phyloP scores from a whole-genome alignment of 1,284 basidiomycete species.

The Golubevia pallescens region DNA sequence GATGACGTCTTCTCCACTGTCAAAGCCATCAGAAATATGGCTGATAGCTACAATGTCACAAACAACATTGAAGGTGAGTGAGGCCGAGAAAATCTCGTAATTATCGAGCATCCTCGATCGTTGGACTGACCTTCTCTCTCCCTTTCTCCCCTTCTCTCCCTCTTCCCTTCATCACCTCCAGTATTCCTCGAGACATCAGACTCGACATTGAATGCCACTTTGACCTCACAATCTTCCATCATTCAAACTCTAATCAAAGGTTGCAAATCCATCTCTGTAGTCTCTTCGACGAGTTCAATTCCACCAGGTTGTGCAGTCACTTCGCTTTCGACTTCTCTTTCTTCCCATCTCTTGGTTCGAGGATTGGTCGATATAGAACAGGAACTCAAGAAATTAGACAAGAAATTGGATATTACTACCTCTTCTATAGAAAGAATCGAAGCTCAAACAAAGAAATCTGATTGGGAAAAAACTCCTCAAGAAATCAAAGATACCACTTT shows the following conservation, averaged over 20 bases:
- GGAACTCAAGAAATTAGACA: constrained; percentile 52
- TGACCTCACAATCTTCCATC: constrained; percentile 67
- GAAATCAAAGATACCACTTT: constrained; percentile 41
- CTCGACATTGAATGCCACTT: constrained; percentile 70
- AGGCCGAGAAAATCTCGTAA: not conserved
- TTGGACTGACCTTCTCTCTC: not conserved
- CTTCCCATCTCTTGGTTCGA: constrained; percentile 46
- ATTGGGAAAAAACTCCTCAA: constrained; percentile 47
- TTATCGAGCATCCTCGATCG: not conserved
- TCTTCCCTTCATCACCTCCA: constrained; percentile 54
- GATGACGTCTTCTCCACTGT: constrained; percentile 83
- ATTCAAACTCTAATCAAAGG: constrained; percentile 87
- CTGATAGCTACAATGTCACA: constrained; percentile 88
- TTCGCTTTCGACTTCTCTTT: constrained; percentile 38
- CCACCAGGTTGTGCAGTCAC: constrained; percentile 89
- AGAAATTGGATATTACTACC: constrained; percentile 53
- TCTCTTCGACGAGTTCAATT: constrained; percentile 70
- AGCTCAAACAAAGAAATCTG: constrained; percentile 44
- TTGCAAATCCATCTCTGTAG: constrained; percentile 75
- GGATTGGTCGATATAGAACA: constrained; percentile 54
- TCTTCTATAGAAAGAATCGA: constrained; percentile 34
- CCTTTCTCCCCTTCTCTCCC: not conserved
- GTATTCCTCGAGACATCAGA: constrained; percentile 80
- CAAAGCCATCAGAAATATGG: constrained; percentile 81
- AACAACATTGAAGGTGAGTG: constrained; percentile 80